A percentile compares a stretch with the other conserved stretches of the same genome.
Evolutionary conservation across 2,329 filamentous ascomycete species (phyloP).

Genomic region (Lachnellula occidentalis): DNA sequence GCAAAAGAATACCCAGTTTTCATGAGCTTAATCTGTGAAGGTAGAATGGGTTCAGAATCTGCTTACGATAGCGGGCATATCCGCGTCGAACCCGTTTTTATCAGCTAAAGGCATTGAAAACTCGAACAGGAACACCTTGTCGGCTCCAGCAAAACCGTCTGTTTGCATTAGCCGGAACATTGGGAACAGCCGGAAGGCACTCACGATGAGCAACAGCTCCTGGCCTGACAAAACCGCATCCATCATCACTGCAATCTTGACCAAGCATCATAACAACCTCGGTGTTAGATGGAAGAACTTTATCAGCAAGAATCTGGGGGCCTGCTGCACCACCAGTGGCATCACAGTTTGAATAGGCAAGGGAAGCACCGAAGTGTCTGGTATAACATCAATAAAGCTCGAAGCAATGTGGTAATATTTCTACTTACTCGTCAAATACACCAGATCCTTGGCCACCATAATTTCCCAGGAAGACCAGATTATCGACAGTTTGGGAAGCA

Average conservation of each 20-base stretch:
- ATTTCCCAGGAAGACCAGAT: conserved; percentile 55
- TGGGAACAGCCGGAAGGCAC: conserved; percentile 13
- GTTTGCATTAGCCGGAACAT: conserved; percentile 7
- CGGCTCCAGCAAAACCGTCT: conserved; percentile 66
- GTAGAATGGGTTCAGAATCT: neutral
- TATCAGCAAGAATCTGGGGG: conserved; percentile 45
- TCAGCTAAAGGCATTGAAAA: conserved; percentile 65
- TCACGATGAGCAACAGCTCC: conserved; percentile 46
- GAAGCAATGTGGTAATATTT: neutral
- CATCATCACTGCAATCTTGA: conserved; percentile 40
- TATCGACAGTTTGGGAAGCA: conserved; percentile 38
- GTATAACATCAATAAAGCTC: conserved; percentile 8
- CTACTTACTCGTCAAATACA: conserved; percentile 43
- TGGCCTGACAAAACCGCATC: conserved; percentile 44
- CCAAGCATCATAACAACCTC: conserved; percentile 49
- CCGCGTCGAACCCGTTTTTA: conserved; percentile 45
- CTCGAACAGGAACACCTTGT: conserved; percentile 69
- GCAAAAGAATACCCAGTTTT: neutral
- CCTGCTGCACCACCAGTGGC: conserved; percentile 41
- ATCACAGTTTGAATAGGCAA: conserved; percentile 47
- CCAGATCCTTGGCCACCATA: conserved; percentile 50
- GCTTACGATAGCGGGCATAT: conserved; percentile 59
- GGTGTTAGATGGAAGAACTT: conserved; percentile 40
- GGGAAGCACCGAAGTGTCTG: conserved; percentile 49
- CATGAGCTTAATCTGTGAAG: neutral